Evolutionary conservation across 495 filamentous ascomycete species (phyloP), one percentile per base, ranked within the genome.

Genomic region (Astrothelium macrocarpum): DNA sequence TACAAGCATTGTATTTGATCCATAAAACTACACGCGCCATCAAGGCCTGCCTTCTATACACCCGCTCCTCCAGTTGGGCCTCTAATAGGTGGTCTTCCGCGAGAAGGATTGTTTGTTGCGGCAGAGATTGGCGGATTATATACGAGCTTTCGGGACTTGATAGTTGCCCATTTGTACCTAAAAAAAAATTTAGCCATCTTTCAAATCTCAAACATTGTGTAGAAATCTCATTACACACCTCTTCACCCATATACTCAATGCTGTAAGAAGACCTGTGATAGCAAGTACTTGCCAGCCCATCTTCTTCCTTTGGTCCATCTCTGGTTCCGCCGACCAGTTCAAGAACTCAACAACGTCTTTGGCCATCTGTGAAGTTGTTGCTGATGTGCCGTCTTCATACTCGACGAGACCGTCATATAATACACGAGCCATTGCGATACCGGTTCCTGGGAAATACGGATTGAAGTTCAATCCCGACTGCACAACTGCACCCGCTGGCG

Each of bases 291-390:
- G 96, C 84, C 92, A 82, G 73, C 95, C 95, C 95, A 99, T 99
- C 82, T 90, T 93, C 86, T 99, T 99, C 72, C 95, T 85, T 71
- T 94, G 82, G 70, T 99, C 95, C 91, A 95, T 95, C 84, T 99
- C 95, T 53, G 95, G 95, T 81, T 99, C 95, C 64, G 95, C 90
- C 32, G 95, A 80, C 93, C 93, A 99, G 85, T 99, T 96, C 72
- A 99, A 83, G 82, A 99, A 99, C 81, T 99, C 91, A 43, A 86
- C 83, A 61, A 97, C 95, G 73, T 99, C 95, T 86, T 99, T 99
- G 71, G 95, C 95, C 95, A 99, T 97, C 81, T 99, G 95, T 59
- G 91, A 96, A 63, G 91, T 89, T 68, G 91, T 87, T 32, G 95
- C 95, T 59, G 91, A 88, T 34, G 95, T 97, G 62, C 86, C 90